These are phyloP conservation scores for Dothiorella sarmentorum DNA, from an alignment of 2,329 filamentous ascomycete genomes.

Conservation along the genomic window DNA sequence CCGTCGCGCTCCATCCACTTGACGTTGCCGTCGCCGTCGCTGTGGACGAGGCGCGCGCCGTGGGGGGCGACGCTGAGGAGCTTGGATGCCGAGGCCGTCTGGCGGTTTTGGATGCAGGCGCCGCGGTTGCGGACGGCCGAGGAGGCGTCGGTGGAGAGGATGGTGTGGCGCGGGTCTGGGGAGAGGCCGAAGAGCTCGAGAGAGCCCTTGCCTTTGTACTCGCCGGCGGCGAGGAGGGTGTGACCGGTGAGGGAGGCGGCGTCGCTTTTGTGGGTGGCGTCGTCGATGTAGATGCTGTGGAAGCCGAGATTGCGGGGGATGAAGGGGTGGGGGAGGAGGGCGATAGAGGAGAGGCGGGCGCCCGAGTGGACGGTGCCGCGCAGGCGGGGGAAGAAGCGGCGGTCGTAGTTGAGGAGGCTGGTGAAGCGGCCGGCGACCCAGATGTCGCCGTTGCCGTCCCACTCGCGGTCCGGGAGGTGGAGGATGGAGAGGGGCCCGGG, in stretches of 20 bases:
- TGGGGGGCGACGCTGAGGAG: conserved; percentile 78
- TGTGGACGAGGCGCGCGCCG: conserved; percentile 75
- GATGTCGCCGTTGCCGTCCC: conserved; percentile 69
- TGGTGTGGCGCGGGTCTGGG: conserved; percentile 32
- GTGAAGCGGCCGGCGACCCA: conserved; percentile 88
- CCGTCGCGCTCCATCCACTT: conserved; percentile 92
- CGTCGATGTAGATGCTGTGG: conserved; percentile 52
- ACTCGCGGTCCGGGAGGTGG: conserved; percentile 61
- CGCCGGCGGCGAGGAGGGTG: conserved; percentile 77
- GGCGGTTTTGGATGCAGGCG: conserved; percentile 62
- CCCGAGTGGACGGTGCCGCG: conserved; percentile 80
- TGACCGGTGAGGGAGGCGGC: conserved; percentile 56
- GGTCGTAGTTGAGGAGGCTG: conserved; percentile 83
- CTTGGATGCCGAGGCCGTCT: conserved; percentile 76
- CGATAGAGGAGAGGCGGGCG: conserved; percentile 69
- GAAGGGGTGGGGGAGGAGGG: conserved; percentile 66
- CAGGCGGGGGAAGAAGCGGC: conserved; percentile 76
- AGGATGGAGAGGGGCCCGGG: conserved; percentile 80
- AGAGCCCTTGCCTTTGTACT: conserved; percentile 88
- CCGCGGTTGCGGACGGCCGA: conserved; percentile 25
- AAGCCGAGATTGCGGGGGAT: conserved; percentile 58
- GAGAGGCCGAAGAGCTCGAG: conserved; percentile 77
- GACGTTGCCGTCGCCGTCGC: conserved; percentile 77
- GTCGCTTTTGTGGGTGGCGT: conserved; percentile 51
- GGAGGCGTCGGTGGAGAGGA: conserved; percentile 30